Percentiles rank a stretch among this genome's conserved stretches.
These are phyloP conservation scores for Leccinum ochraceum DNA, from an alignment of 768 basidiomycete genomes.

Conservation along the genomic window DNA sequence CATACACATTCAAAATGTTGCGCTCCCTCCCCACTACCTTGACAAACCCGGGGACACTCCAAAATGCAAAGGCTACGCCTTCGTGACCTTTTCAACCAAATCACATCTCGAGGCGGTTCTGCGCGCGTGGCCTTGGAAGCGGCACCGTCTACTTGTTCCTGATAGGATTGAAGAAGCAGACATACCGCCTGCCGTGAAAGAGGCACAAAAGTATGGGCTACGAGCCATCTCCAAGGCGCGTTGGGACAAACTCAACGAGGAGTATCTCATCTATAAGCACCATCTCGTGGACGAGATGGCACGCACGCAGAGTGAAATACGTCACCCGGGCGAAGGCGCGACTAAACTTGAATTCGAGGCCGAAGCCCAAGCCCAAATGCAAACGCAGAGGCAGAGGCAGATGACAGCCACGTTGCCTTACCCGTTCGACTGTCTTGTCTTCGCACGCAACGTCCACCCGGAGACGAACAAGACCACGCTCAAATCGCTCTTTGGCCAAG, in stretches of 20 bases:
- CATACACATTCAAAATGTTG: slow-evolving; percentile 50
- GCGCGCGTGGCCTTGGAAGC: slow-evolving; percentile 63
- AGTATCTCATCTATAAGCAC: slow-evolving; percentile 67
- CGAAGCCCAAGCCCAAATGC: too few species aligned
- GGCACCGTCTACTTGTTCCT: background rate
- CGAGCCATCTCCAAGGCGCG: slow-evolving; percentile 52
- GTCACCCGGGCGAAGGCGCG: background rate
- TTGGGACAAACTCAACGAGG: slow-evolving; percentile 67
- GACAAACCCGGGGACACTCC: slow-evolving; percentile 56
- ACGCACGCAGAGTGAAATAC: slow-evolving; percentile 6
- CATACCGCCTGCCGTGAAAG: slow-evolving; percentile 24
- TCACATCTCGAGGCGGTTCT: slow-evolving; percentile 46
- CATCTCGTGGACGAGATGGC: slow-evolving; percentile 51
- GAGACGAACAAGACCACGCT: slow-evolving; percentile 84
- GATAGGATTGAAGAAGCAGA: background rate
- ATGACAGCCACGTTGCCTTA: slow-evolving; percentile 41
- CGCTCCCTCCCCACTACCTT: slow-evolving; percentile 62
- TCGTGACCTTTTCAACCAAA: slow-evolving; percentile 53
- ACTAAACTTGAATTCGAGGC: background rate
- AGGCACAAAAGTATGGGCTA: slow-evolving; percentile 61
- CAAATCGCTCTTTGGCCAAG: slow-evolving; percentile 52
- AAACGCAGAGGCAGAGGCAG: background rate
- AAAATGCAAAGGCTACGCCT: slow-evolving; percentile 74
- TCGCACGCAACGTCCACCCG: slow-evolving; percentile 67
- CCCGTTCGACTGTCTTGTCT: slow-evolving; percentile 68